These are phyloP conservation scores for Crithidia acanthocephali DNA, from an alignment of 208 protist species.

Conservation along the genomic window DNA sequence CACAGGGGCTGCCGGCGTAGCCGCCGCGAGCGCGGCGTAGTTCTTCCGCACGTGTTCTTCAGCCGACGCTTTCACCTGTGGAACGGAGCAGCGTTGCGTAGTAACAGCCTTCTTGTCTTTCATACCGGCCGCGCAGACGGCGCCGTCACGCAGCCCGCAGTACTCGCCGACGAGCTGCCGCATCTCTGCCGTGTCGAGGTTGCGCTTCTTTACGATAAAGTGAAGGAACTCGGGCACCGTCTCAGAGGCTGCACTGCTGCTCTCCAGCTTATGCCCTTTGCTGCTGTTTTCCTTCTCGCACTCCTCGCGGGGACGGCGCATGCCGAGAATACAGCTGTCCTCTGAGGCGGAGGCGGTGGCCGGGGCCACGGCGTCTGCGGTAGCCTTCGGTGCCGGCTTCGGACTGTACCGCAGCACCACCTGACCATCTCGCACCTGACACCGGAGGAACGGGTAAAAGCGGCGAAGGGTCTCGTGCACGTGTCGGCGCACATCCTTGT, in stretches of 20 bases:
- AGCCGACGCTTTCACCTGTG: constrained; percentile 2
- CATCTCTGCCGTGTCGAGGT: constrained; percentile 83
- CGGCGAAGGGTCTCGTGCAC: constrained; percentile 74
- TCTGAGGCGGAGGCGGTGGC: not conserved
- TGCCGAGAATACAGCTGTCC: not conserved
- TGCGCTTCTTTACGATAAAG: constrained; percentile 80
- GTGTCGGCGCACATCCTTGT: constrained; percentile 64
- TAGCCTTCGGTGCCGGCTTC: not conserved
- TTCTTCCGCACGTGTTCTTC: not conserved
- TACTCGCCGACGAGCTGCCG: constrained; percentile 54
- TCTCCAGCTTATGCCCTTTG: not conserved
- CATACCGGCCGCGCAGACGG: constrained; percentile 89
- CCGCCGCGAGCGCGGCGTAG: constrained; percentile 1
- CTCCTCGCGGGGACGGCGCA: constrained; percentile 10
- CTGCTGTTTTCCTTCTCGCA: not conserved
- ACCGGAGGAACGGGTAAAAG: constrained; percentile 65
- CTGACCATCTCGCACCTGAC: constrained; percentile 54
- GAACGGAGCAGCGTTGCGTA: constrained; percentile 81
- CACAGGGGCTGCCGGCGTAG: constrained; percentile 6
- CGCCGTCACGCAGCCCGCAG: constrained; percentile 41
- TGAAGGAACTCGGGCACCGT: constrained; percentile 42
- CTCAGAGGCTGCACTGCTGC: not conserved
- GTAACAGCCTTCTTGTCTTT: constrained; percentile 94
- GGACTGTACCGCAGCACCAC: constrained; percentile 33
- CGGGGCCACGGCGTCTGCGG: not conserved